Conservation (phyloP, 2,329 filamentous ascomycete species). For the Talaromyces albobiverticillius region DNA sequence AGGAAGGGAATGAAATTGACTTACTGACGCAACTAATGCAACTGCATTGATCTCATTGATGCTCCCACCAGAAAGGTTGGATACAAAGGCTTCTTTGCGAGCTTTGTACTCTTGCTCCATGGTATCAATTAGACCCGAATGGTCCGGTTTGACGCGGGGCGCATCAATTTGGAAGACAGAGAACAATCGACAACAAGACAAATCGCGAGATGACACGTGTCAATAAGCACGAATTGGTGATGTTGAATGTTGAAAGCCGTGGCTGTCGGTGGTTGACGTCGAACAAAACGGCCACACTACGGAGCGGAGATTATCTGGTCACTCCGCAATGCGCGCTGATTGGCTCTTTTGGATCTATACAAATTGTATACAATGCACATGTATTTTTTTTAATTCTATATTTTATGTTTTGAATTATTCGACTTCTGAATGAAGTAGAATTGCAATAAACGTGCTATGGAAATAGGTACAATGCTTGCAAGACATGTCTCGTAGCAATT, state of each 20-base stretch:
- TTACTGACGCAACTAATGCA: conserved; percentile 77
- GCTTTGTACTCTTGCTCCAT: conserved; percentile 70
- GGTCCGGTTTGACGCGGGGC: neutral
- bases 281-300: neutral
- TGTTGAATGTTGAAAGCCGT: neutral
- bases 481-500: no score
- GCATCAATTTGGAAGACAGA: neutral
- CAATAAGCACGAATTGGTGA: neutral
- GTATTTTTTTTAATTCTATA: no score
- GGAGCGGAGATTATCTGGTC: neutral
- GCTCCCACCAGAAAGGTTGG: conserved; percentile 78
- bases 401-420: no score
- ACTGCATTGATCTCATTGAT: conserved; percentile 85
- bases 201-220: no score
- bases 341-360: neutral
- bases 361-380: no score
- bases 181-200: no score
- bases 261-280: neutral
- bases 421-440: no score
- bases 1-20: neutral
- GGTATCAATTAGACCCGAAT: conserved; percentile 10
- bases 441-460: no score
- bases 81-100: conserved; percentile 93
- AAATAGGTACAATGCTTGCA: no score
- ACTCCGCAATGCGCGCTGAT: conserved; percentile 2